Conservation (phyloP, 2,329 filamentous ascomycete genomes). For the Daldinia eschscholtzii region DNA sequence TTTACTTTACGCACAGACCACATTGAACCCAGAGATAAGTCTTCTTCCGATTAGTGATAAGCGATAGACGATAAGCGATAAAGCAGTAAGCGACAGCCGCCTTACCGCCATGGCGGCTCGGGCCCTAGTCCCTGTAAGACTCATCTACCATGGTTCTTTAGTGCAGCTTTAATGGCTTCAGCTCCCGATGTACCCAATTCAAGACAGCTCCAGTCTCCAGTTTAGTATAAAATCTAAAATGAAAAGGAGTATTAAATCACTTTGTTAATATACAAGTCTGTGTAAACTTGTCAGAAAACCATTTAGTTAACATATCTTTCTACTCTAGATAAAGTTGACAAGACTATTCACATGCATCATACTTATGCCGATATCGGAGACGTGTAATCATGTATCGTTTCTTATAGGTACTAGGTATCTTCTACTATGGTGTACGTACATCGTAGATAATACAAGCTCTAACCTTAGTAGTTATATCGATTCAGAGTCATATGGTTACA, state of each 20-base stretch:
- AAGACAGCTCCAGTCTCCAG: neutral
- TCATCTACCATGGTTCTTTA: conserved; percentile 6
- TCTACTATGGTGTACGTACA: neutral
- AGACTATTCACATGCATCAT: neutral
- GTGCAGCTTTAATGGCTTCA: neutral
- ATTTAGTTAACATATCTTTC: neutral
- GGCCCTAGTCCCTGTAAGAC: conserved; percentile 3
- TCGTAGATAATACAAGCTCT: neutral
- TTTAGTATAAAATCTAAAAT: neutral
- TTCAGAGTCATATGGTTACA: neutral
- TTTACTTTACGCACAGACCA: conserved; percentile 31
- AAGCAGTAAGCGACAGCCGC: conserved; percentile 22
- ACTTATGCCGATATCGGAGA: conserved; percentile 31
- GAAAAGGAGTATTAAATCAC: neutral
- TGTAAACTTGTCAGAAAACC: neutral
- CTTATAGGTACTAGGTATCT: neutral
- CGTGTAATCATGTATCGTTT: neutral
- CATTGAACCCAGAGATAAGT: conserved; percentile 15
- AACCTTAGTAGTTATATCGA: neutral
- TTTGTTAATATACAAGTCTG: neutral
- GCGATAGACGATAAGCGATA: conserved; percentile 36
- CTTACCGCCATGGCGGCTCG: conserved; percentile 1
- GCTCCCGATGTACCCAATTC: neutral
- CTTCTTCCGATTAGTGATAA: conserved; percentile 34
- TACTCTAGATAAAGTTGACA: neutral